Evolutionary conservation across 2,329 filamentous ascomycete genomes (phyloP), one percentile per base, ranked within the genome.

Genomic region (Cadophora gregata): DNA sequence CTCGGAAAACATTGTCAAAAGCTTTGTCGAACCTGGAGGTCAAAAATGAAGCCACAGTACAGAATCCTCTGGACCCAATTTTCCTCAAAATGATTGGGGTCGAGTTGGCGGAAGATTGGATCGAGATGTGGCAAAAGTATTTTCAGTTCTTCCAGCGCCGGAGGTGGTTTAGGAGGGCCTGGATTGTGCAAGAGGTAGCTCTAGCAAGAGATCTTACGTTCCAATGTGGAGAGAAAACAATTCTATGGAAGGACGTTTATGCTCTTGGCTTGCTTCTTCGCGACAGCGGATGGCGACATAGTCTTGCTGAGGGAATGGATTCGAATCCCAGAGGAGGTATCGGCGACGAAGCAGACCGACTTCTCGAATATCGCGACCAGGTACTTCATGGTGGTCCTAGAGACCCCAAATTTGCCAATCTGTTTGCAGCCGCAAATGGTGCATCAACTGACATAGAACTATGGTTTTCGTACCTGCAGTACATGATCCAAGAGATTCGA

Each of bases 181-280:
- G 62, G 62, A 58, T 63, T 21, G 19, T 63, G 14, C 62, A 63
- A 45, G 62, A 63, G 33, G 31, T 63, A 5, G 62, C 62, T 36
- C 51, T 63, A 12, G 38, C 58, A 24, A 60, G 7, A 21, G 24
- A 60, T 48, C 16, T 60, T 10, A 45, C n/a, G 21, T 47, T 60
- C 16, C 58, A 60, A 31, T 60, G 58, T 48, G 58, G 38, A 4
- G 27, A 53, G 16, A 53, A 53, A 7, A 53, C 50, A 8, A 1
- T 53, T 2, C 16, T 31, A 7, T 53, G 50, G 50, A 53, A 53
- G 27, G 50, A 53, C n/a, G 27, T 53, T 10, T 53, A 53, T 53
- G 14, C 27, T 14, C 50, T 53, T 19, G 50, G 50, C 14, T 53
- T 53, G 50, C 50, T 53, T 14, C 50, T 53, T 31, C 50, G 50